These are phyloP conservation scores for Entophlyctis luteolus DNA, from an alignment of 192 early-diverging fungal species.

Conservation along the genomic window DNA sequence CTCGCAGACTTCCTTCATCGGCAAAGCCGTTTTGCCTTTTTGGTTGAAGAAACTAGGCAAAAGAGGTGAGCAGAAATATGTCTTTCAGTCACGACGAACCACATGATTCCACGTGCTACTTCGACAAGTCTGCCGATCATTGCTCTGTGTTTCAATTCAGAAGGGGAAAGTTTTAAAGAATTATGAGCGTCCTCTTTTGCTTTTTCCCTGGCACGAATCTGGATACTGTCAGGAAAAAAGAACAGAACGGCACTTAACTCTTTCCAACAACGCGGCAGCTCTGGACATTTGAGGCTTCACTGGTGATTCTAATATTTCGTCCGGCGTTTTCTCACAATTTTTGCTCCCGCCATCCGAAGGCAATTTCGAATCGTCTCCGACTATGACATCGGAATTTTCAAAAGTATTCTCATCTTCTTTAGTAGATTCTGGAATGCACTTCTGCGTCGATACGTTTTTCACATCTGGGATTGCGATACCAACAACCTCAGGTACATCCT, in stretches of 20 bases:
- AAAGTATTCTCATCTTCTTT: too few relatives aligned
- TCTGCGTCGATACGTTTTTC: too few relatives aligned
- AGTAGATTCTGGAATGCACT: too few relatives aligned
- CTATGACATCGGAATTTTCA: too few relatives aligned
- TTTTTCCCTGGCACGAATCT: slow-evolving; percentile 33
- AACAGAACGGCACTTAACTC: slow-evolving; percentile 18
- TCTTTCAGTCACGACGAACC: neutral
- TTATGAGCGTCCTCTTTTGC: slow-evolving; percentile 22
- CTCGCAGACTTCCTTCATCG: slow-evolving; percentile 28
- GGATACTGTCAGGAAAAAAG: neutral
- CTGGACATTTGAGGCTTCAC: neutral
- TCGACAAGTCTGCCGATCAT: slow-evolving; percentile 31
- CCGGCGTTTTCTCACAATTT: too few relatives aligned
- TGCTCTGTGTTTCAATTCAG: slow-evolving; percentile 24
- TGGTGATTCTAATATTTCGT: too few relatives aligned
- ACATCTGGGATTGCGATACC: too few relatives aligned
- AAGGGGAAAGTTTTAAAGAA: slow-evolving; percentile 15
- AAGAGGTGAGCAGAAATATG: neutral
- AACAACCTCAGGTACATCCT: too few relatives aligned
- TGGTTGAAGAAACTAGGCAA: slow-evolving; percentile 20
- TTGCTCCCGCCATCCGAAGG: too few relatives aligned
- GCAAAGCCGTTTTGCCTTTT: slow-evolving; percentile 14
- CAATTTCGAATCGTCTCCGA: too few relatives aligned
- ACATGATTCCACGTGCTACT: slow-evolving; percentile 24
- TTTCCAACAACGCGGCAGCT: slow-evolving; percentile 27